phyloP scores from a whole-genome alignment of 2,329 filamentous ascomycete genomes.

The Botrytis galanthina region DNA sequence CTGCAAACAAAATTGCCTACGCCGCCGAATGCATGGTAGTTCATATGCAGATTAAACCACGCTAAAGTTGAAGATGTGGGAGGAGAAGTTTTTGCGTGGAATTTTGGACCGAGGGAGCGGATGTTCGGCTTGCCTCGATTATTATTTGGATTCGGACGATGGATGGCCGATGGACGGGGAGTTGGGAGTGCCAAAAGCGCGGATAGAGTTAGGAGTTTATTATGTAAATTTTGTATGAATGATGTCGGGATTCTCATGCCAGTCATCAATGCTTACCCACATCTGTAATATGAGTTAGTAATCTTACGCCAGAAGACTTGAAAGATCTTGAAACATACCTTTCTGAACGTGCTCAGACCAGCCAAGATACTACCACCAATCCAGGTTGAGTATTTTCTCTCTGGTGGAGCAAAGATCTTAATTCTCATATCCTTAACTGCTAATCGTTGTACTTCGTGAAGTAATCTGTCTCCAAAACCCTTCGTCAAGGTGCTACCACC shows the following conservation, averaged over 20 bases:
- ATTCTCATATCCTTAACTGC: slow-evolving; percentile 99
- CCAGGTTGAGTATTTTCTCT: slow-evolving; percentile 98
- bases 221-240: slow-evolving; percentile 97
- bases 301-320: slow-evolving; percentile 20
- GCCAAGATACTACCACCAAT: slow-evolving; percentile 97
- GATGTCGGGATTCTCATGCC: slow-evolving; percentile 99
- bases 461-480: slow-evolving; percentile 88
- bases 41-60: slow-evolving; percentile 16
- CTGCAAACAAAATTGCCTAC: slow-evolving; percentile 2
- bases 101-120: neutral
- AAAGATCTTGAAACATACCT: slow-evolving; percentile 56
- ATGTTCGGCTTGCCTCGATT: neutral
- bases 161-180: neutral
- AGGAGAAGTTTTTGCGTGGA: neutral
- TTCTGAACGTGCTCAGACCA: slow-evolving; percentile 95
- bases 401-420: slow-evolving; percentile 97
- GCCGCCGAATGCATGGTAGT: slow-evolving; percentile 15
- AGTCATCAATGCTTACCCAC: slow-evolving; percentile 99
- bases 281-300: slow-evolving; percentile 58
- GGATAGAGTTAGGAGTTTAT: slow-evolving; percentile 7
- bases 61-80: slow-evolving; percentile 17
- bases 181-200: neutral
- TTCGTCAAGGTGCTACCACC: slow-evolving; percentile 95
- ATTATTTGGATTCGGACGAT: neutral
- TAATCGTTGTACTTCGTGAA: slow-evolving; percentile 87